phyloP scores from a whole-genome alignment of 1,139 yeast species.

The Lipomyces yarrowii region DNA sequence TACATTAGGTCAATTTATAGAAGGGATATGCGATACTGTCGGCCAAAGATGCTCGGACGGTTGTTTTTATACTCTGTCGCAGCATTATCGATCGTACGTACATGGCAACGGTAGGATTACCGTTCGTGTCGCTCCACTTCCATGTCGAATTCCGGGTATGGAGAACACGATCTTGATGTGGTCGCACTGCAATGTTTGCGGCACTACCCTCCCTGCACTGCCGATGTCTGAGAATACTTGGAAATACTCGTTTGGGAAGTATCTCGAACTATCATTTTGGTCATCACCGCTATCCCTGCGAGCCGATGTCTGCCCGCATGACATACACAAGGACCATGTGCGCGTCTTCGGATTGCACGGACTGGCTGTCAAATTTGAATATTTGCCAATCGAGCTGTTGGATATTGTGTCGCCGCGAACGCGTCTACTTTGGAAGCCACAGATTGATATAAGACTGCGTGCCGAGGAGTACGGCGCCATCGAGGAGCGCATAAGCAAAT shows the following conservation, averaged over 20 bases:
- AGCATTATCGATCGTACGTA: constrained; percentile 85
- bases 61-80: constrained; percentile 70
- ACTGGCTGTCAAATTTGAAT: constrained; percentile 77
- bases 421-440: constrained; percentile 70
- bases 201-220: constrained; percentile 70
- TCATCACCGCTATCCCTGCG: constrained; percentile 51
- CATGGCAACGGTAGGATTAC: constrained; percentile 86
- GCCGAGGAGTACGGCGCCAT: constrained; percentile 62
- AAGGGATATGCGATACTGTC: constrained; percentile 73
- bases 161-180: constrained; percentile 80
- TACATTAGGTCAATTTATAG: constrained; percentile 86
- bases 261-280: constrained; percentile 84
- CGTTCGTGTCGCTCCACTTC: constrained; percentile 65
- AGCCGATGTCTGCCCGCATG: constrained; percentile 71
- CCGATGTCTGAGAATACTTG: constrained; percentile 91
- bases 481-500: constrained; percentile 54
- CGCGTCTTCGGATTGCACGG: constrained; percentile 85
- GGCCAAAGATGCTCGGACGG: constrained; percentile 70
- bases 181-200: constrained; percentile 87
- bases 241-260: constrained; percentile 91
- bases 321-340: constrained; percentile 76
- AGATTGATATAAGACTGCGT: constrained; percentile 69
- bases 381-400: constrained; percentile 69
- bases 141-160: constrained; percentile 59
- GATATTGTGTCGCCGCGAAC: constrained; percentile 80